Conservation (phyloP, 73 alveolate species). For the Paramecium bursaria region DNA sequence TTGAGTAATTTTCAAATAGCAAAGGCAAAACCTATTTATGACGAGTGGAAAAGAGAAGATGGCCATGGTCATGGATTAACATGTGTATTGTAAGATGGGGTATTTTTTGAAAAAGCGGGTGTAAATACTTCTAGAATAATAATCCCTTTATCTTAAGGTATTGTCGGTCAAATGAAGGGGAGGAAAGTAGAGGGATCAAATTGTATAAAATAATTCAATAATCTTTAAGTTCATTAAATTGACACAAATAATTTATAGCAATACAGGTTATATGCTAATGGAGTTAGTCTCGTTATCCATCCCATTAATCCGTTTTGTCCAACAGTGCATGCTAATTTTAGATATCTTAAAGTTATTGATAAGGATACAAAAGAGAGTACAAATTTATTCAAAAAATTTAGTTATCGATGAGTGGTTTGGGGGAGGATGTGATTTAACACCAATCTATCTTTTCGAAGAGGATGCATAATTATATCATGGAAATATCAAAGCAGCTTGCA, state of each 20-base stretch:
- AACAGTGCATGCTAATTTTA: constrained; percentile 88
- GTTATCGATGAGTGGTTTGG: constrained; percentile 86
- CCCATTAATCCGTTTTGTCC: constrained; percentile 85
- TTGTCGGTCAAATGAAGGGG: constrained; percentile 68
- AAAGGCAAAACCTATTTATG: constrained; percentile 54
- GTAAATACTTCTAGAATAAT: constrained; percentile 71
- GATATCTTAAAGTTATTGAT: constrained; percentile 74
- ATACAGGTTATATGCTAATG: constrained; percentile 76
- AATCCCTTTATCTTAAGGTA: constrained; percentile 74
- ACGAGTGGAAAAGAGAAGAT: constrained; percentile 68
- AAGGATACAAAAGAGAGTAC: constrained; percentile 63
- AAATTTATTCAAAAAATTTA: not conserved
- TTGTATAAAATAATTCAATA: not conserved
- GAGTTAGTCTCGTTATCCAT: constrained; percentile 86
- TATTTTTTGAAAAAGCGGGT: constrained; percentile 80
- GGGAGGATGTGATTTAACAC: constrained; percentile 92
- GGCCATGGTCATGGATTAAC: constrained; percentile 69
- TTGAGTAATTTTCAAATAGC: constrained; percentile 7
- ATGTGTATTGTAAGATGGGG: constrained; percentile 72
- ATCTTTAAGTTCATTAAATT: constrained; percentile 22
- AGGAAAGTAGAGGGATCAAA: constrained; percentile 60
- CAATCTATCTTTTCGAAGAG: constrained; percentile 77
- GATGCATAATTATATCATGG: constrained; percentile 76
- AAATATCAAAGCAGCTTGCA: constrained; percentile 65
- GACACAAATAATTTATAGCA: constrained; percentile 19